Percentiles rank a stretch among this genome's conserved stretches.
phyloP scores from a whole-genome alignment of 192 early-diverging fungal species.

The Oehlia diaphana region DNA sequence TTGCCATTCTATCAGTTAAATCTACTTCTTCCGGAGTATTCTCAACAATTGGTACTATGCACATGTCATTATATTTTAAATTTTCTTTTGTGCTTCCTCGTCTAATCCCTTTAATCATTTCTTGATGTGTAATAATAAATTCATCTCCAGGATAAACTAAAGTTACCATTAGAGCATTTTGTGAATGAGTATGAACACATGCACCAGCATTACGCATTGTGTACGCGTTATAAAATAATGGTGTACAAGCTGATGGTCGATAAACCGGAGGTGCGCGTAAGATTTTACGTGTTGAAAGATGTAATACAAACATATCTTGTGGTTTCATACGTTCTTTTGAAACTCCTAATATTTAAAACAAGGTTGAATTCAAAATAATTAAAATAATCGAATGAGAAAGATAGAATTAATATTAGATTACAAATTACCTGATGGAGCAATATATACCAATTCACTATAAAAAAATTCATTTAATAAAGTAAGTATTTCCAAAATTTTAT shows the following conservation, averaged over 20 bases:
- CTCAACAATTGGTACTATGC: constrained; percentile 93
- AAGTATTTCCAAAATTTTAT: not conserved
- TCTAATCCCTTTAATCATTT: constrained; percentile 99
- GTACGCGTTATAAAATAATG: constrained; percentile 93
- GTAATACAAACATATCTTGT: constrained; percentile 82
- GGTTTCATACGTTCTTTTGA: constrained; percentile 94
- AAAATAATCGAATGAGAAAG: not conserved
- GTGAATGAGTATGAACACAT: constrained; percentile 97
- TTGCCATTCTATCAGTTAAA: constrained; percentile 81
- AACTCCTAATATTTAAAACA: constrained; percentile 60
- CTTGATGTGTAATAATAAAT: constrained; percentile 92
- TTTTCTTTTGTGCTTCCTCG: constrained; percentile 65
- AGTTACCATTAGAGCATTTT: constrained; percentile 92
- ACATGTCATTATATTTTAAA: constrained; percentile 75
- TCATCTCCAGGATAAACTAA: constrained; percentile 71
- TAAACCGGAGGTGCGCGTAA: constrained; percentile 70
- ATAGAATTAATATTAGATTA: constrained; percentile 1
- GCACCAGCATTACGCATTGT: constrained; percentile 80
- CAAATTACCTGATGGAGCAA: constrained; percentile 73
- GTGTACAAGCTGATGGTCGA: constrained; percentile 92
- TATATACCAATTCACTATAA: constrained; percentile 67
- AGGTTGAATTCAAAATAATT: not conserved
- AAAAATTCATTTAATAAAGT: not conserved
- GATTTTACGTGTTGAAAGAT: constrained; percentile 52
- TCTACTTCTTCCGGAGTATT: constrained; percentile 95